phyloP scores from a whole-genome alignment of 371 early-diverging fungal genomes.

The Chytridium lagenaria region DNA sequence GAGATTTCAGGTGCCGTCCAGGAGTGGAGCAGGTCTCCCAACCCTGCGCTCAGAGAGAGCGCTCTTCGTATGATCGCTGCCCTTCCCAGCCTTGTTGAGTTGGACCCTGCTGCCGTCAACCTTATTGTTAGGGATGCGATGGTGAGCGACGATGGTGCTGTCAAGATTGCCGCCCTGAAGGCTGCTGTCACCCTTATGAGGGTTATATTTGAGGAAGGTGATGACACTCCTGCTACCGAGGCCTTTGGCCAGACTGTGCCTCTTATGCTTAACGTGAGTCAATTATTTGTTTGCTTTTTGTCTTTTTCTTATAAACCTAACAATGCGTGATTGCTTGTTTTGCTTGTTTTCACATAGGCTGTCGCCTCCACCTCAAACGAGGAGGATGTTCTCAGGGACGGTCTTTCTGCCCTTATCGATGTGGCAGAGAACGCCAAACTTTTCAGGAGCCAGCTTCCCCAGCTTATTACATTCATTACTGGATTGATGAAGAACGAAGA shows the following conservation, averaged over 20 bases:
- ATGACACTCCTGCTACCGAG: neutral
- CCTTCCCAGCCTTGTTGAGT: conserved; percentile 65
- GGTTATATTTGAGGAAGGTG: neutral
- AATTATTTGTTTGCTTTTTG: neutral
- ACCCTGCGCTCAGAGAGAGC: conserved; percentile 79
- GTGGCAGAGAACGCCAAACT: conserved; percentile 85
- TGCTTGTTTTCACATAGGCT: neutral
- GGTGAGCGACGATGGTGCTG: conserved; percentile 71
- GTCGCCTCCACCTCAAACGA: conserved; percentile 55
- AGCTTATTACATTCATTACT: conserved; percentile 75
- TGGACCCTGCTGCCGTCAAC: conserved; percentile 68
- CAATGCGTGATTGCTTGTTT: neutral
- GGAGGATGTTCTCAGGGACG: conserved; percentile 79
- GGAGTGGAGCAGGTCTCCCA: conserved; percentile 77
- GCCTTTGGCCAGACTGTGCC: neutral
- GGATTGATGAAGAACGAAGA: conserved; percentile 75
- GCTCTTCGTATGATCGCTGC: conserved; percentile 89
- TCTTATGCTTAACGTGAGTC: too few species aligned
- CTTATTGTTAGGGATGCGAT: conserved; percentile 71
- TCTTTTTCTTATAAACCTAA: neutral
- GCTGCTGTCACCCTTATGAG: conserved; percentile 66
- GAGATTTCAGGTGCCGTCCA: conserved; percentile 80
- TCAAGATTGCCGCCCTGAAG: conserved; percentile 85
- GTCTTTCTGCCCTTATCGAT: conserved; percentile 82
- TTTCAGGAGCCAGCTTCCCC: conserved; percentile 77